Evolutionary conservation across 2,329 filamentous ascomycete species (phyloP), one percentile per base, ranked within the genome.

Genomic region (Sporothrix humicola): DNA sequence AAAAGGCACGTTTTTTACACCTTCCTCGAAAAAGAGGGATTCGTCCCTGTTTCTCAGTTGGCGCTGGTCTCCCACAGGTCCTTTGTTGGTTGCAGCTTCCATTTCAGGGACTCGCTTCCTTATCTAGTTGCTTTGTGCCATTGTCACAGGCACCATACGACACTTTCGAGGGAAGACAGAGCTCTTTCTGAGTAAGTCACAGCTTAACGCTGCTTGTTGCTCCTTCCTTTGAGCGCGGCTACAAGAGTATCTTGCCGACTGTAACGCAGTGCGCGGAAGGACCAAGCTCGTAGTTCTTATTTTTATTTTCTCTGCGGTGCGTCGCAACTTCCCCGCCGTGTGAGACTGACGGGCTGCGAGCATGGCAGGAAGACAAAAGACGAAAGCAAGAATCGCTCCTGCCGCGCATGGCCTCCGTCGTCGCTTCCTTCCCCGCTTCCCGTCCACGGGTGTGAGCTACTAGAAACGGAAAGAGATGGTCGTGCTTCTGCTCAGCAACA

Each of bases 371-470:
- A 54, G 12, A 9, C n/a, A 7, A 56, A 10, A 56, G 48, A 52
- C n/a, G 52, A 4, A 26, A 20, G 5, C 52, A 10, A 23, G 52
- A 20, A 10, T 26, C 52, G 52, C 59, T 46, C 59, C 59, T 46
- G 59, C 59, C 59, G 59, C 59, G 59, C 59, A 23, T 10, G 15
- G 10, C n/a, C 20, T 65, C 61, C 42, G 61, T 68, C 65, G 65
- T 37, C 15, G 10, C 58, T 37, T 59, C 20, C 56, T 50, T 68
- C 65, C 65, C 65, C 65, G 46, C 65, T 68, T 37, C 46, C 23
- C 46, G 23, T 52, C 26, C 48, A 10, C 23, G 15, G 46, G 46
- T 10, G 46, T 37, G 65, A 37, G 37, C 48, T 52, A 37, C 48
- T 52, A 8, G 3, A 52, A 31, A 68, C 31, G 61, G 65, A 68